Evolutionary conservation across 495 filamentous ascomycete species (phyloP).

Genomic region (Paragyromitra xinjiangensis): DNA sequence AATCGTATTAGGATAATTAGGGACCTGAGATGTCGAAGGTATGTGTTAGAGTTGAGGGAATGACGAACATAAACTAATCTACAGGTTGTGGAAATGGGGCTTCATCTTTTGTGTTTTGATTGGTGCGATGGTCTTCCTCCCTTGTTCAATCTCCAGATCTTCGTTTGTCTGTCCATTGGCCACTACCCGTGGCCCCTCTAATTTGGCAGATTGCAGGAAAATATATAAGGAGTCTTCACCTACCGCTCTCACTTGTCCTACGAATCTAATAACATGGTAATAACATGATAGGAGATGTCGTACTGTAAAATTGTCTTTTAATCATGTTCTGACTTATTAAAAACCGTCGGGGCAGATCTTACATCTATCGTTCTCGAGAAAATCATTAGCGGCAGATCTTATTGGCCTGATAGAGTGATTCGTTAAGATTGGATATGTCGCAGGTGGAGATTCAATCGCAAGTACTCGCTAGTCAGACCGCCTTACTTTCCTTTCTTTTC

Average conservation of each 20-base stretch:
- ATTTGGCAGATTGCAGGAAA: neutral
- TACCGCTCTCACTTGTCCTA: neutral
- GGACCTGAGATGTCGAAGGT: neutral
- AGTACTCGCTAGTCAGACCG: neutral
- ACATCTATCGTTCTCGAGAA: neutral
- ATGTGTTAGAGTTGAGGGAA: neutral
- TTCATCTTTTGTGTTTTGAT: neutral
- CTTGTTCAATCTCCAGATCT: neutral
- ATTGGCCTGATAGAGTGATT: constrained; percentile 4
- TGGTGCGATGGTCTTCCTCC: neutral
- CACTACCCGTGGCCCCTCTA: neutral
- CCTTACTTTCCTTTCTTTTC: neutral
- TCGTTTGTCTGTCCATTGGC: neutral
- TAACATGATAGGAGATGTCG: neutral
- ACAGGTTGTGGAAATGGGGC: neutral
- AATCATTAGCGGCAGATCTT: neutral
- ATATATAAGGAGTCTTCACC: neutral
- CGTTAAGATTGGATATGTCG: neutral
- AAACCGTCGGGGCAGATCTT: too few species aligned
- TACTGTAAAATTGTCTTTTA: neutral
- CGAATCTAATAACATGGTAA: neutral
- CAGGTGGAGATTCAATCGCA: neutral
- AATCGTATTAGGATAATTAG: too few species aligned
- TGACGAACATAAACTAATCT: neutral
- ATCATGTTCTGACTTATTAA: too few species aligned